Evolutionary conservation across 116 monocot species (phyloP), one percentile per base, ranked within the genome.

Genomic region (Papilionanthe hybrid): DNA sequence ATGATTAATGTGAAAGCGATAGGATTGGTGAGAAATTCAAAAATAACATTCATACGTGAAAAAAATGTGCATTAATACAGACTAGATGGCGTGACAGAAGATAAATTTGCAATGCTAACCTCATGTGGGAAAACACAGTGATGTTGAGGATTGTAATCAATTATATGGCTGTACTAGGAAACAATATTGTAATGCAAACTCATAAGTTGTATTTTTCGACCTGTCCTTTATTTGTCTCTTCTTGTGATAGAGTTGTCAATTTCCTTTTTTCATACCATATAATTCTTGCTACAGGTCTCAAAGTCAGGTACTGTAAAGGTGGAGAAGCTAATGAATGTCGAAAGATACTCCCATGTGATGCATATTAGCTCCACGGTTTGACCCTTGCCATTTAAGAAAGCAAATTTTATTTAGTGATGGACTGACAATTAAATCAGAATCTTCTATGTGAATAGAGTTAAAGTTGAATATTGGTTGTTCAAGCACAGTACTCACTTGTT

Each of bases 321-420:
- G 60, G 92, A 95, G 72, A 91, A 85, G 78, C 89, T 95, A 4
- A 95, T 95, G 95, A 86, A 92, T 69, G 74, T 95, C 76, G 95
- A 95, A 72, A 87, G 89, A 80, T 95, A 92, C 78, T 95, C 95
- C 5, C 92, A 95, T 81, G 95, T 95, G 49, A 92, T 92, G 89
- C 95, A 95, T 72, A 91, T 95, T 44, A 95, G 95, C 75, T 95
- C 95, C 71, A 95, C 95, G 42, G 95, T 95, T 67, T 72, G 87
- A 17, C 37, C 37, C 69, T 69, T 69, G 4, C 17, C 5, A 17
- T 69, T 69, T 32, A 25, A 37, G 17, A 66, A 37, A 69, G 37
- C 37, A 37, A 37, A 32, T 69, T 27, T 65, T 29, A 69, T 32
- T 69, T 37, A 69, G 18, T 49, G 49, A 9, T 49, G 13, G 53